Conservation (phyloP, 2,329 filamentous ascomycete genomes). For the Aspergillus texensis region DNA sequence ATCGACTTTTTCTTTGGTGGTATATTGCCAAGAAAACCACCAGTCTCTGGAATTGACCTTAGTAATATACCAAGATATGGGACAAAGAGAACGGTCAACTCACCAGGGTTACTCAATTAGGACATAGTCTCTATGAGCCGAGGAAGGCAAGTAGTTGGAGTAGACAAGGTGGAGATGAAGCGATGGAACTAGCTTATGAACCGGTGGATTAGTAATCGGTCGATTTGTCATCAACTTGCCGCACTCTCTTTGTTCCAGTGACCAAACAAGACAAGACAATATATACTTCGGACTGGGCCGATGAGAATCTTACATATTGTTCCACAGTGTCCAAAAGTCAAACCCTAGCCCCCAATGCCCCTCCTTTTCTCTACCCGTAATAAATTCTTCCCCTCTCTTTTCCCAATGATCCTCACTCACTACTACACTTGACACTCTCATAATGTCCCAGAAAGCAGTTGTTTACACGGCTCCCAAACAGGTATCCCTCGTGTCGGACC, state of each 20-base stretch:
- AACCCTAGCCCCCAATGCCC: background rate
- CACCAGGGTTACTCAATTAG: background rate
- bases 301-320: background rate
- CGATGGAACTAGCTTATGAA: background rate
- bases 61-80: background rate
- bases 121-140: background rate
- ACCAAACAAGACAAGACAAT: background rate
- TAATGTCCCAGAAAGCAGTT: conserved; percentile 41
- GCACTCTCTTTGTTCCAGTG: background rate
- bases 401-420: background rate
- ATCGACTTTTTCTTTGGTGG: background rate
- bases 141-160: background rate
- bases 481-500: conserved; percentile 32
- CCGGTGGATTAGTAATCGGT: background rate
- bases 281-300: background rate
- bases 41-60: background rate
- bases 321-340: background rate
- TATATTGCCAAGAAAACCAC: background rate
- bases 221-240: background rate
- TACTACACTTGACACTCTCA: background rate
- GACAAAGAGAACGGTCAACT: background rate
- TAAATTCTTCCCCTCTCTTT: too few relatives aligned
- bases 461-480: conserved; percentile 34
- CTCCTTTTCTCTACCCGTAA: background rate
- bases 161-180: background rate